Evolutionary conservation across 1,284 basidiomycete genomes (phyloP), one percentile per base, ranked within the genome.

Genomic region (Fomitopsis schrenkii): DNA sequence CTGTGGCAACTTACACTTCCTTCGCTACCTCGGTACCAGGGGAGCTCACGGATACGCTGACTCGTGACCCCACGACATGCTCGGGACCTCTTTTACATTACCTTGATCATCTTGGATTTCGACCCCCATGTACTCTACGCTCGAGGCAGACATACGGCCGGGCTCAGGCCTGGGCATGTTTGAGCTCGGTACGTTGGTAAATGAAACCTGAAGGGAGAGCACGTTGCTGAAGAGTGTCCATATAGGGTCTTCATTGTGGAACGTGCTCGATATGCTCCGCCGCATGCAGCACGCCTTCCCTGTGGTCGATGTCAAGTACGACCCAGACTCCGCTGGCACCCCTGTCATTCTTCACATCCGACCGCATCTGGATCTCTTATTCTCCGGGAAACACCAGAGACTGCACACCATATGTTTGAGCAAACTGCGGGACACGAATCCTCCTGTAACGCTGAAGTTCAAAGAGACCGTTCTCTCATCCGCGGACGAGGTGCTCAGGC

Each of bases 251-350:
- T 92, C 91, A 0, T 77, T 95, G 6, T 95, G 93, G 93, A 84
- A 84, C 35, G 79, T 94, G 14, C 79, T 95, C 55, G 90, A 93
- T 66, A 75, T 83, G 44, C 77, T 96, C 6, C 81, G 87, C 46
- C 73, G 79, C 41, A 76, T 84, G 28, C 85, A 84, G 57, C 82
- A 89, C 66, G 73, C 80, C 55, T 94, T 91, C 64, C 93, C 92
- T 44, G 88, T 91, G 68, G 83, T 94, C 50, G 91, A 94, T 64
- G 78, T 95, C 67, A 92, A 93, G 72, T 95, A 88, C 72, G 92
- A 95, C 71, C 82, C 85, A 10, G 89, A 92, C 66, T 80, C 86
- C n/a, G 81, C 88, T 5, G 84, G 80, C 3, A 88, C 90, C 1
- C 90, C 92, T 2, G 80, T 94, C 14, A 83, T 94, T 61, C 76